A percentile compares a stretch with the other conserved stretches of the same genome.
phyloP scores from a whole-genome alignment of 1,284 basidiomycete genomes.

The Schizophyllum amplum region DNA sequence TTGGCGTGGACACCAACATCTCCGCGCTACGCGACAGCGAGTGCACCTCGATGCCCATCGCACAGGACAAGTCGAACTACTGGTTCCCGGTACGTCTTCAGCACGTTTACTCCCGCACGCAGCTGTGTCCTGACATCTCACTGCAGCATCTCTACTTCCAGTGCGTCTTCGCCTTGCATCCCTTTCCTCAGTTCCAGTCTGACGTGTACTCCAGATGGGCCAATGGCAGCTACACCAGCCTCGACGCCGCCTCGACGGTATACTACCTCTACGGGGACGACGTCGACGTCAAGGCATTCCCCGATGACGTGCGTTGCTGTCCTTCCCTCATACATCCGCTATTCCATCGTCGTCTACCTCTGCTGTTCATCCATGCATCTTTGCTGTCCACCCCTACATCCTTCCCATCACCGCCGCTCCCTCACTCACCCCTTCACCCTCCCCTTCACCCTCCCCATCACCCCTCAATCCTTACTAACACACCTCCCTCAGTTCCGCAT shows the following conservation, averaged over 20 bases:
- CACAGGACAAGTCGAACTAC: slow-evolving; percentile 36
- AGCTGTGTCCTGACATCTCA: background rate
- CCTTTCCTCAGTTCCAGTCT: slow-evolving; percentile 10
- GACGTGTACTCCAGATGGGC: slow-evolving; percentile 32
- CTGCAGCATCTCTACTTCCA: slow-evolving; percentile 7
- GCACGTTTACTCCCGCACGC: background rate
- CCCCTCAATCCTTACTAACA: background rate
- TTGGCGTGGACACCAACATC: slow-evolving; percentile 27
- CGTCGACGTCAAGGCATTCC: slow-evolving; percentile 34
- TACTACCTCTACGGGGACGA: slow-evolving; percentile 38
- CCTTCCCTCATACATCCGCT: background rate
- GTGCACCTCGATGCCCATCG: slow-evolving; percentile 35
- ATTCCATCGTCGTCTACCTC: background rate
- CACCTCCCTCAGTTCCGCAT: slow-evolving; percentile 22
- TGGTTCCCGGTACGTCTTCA: slow-evolving; percentile 31
- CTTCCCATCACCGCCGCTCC: too few species aligned
- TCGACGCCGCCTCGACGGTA: slow-evolving; percentile 24
- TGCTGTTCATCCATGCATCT: too few species aligned
- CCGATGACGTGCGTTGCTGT: slow-evolving; percentile 35
- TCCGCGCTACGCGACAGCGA: slow-evolving; percentile 25
- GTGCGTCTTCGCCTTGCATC: too few species aligned
- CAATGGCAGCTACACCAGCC: slow-evolving; percentile 31
- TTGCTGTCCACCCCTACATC: too few species aligned
- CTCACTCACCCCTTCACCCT: slow-evolving; percentile 4
- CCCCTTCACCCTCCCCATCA: slow-evolving; percentile 6